Evolutionary conservation across 164 flowering plant species (phyloP), one percentile per base, ranked within the genome.

Genomic region (Cinnamomum micranthum): DNA sequence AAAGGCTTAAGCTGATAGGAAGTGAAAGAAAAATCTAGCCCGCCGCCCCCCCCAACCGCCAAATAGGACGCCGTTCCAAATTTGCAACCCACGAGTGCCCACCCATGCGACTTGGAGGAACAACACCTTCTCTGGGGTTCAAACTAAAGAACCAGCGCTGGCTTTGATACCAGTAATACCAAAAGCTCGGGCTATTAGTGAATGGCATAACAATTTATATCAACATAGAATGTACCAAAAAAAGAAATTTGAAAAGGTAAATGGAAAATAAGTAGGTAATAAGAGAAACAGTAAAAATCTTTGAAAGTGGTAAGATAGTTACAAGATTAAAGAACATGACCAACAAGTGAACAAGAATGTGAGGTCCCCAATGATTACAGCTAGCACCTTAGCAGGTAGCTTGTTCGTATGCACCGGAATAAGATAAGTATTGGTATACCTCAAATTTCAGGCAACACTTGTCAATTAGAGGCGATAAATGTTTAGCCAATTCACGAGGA

Each of bases 401-500:
- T 63, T 7, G 47, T 55, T 20, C 31, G 28, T 60, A 74, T 22
- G 35, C 64, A 33, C 47, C 47, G 1, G 47, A 41, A 41, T 41
- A 41, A 41, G 47, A 41, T 9, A 9, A 70, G 65, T 78, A 17
- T 23, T 73, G 10, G 4, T 73, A 23, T 87, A 95, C 98, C 99
- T 91, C 87, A 80, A 95, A 88, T 41, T n/a, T 75, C 71, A 91
- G 55, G 73, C 78, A 72, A 75, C 82, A 83, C 70, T 87, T 90
- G 73, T 91, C 92, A 75, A 93, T 88, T 73, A 95, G 76, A 75
- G 97, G 93, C 74, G 97, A 90, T 2, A 95, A 78, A 84, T 87
- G 82, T 66, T 81, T 88, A 75, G 99, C 91, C 73, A 95, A 82
- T 58, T 86, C 91, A 65, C 93, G 86, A 27, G 99, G 96, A 12